These are phyloP conservation scores for Planoprotostelium fungivorum DNA, from an alignment of 78 protist genomes.

Conservation along the genomic window DNA sequence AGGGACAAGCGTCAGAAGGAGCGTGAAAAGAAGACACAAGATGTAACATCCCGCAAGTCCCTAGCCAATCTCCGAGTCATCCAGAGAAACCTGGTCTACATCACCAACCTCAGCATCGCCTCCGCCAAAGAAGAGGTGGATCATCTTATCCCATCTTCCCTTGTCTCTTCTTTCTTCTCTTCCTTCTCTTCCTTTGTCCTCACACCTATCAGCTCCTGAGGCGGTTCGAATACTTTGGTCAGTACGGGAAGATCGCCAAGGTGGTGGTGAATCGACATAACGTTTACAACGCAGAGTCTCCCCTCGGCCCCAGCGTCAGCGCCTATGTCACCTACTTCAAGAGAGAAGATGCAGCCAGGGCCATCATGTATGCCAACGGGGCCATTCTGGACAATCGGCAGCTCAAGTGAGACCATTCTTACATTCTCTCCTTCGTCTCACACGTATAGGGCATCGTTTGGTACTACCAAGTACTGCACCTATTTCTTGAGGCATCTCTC, in stretches of 20 bases:
- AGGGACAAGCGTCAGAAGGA: slow-evolving; percentile 10
- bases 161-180: neutral
- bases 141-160: neutral
- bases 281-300: slow-evolving; percentile 17
- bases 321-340: slow-evolving; percentile 78
- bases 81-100: slow-evolving; percentile 87
- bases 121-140: slow-evolving; percentile 81
- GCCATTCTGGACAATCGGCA: slow-evolving; percentile 63
- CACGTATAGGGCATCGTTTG: slow-evolving; percentile 77
- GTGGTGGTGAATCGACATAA: slow-evolving; percentile 75
- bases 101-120: slow-evolving; percentile 77
- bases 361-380: slow-evolving; percentile 68
- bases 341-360: slow-evolving; percentile 70
- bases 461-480: slow-evolving; percentile 94
- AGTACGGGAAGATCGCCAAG: slow-evolving; percentile 85
- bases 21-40: slow-evolving; percentile 1
- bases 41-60: slow-evolving; percentile 17
- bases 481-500: slow-evolving; percentile 69
- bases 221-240: slow-evolving; percentile 85
- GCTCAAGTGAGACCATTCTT: slow-evolving; percentile 13
- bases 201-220: slow-evolving; percentile 20
- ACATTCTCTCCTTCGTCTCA: slow-evolving; percentile 10
- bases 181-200: slow-evolving; percentile 2
- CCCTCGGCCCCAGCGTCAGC: slow-evolving; percentile 63
- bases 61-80: slow-evolving; percentile 85